Percentiles rank a stretch among this genome's conserved stretches.
Conservation (phyloP, 2,329 filamentous ascomycete genomes). For the Penicillium occitanis region DNA sequence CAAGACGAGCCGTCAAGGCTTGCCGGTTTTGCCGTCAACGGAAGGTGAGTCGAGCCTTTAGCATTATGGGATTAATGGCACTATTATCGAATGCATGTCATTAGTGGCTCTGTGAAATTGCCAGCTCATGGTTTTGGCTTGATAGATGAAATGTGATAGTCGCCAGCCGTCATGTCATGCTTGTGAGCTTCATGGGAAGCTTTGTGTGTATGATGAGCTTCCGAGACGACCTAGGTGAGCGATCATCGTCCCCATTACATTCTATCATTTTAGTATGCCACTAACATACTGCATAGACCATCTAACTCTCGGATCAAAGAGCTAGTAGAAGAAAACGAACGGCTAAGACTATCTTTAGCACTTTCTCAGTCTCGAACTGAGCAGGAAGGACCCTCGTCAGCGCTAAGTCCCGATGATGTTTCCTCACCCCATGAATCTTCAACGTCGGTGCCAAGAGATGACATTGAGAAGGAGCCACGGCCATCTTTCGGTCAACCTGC, state of each 20-base stretch:
- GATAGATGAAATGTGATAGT: slow-evolving; percentile 21
- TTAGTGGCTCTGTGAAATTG: neutral
- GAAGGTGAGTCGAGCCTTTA: slow-evolving; percentile 13
- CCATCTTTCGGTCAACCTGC: neutral
- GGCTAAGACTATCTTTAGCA: slow-evolving; percentile 21
- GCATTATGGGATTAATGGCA: neutral
- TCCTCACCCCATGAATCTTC: neutral
- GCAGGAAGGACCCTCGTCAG: neutral
- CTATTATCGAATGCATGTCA: neutral
- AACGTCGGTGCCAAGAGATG: neutral
- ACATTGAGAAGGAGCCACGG: neutral
- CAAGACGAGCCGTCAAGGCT: slow-evolving; percentile 18
- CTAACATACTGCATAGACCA: slow-evolving; percentile 7
- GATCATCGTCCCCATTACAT: neutral
- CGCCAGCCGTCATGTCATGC: slow-evolving; percentile 20
- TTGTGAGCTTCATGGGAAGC: slow-evolving; percentile 25
- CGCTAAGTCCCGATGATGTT: neutral
- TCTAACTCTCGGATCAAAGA: slow-evolving; percentile 27
- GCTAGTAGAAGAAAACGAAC: slow-evolving; percentile 28
- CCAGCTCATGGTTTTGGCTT: neutral
- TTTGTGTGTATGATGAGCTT: slow-evolving; percentile 19
- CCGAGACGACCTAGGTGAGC: slow-evolving; percentile 16
- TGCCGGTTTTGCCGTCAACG: slow-evolving; percentile 20
- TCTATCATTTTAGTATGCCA: neutral
- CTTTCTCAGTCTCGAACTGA: slow-evolving; percentile 18